A percentile compares a stretch with the other conserved stretches of the same genome.
Evolutionary conservation across 2,329 filamentous ascomycete species (phyloP).

Genomic region (Alternaria conjuncta): DNA sequence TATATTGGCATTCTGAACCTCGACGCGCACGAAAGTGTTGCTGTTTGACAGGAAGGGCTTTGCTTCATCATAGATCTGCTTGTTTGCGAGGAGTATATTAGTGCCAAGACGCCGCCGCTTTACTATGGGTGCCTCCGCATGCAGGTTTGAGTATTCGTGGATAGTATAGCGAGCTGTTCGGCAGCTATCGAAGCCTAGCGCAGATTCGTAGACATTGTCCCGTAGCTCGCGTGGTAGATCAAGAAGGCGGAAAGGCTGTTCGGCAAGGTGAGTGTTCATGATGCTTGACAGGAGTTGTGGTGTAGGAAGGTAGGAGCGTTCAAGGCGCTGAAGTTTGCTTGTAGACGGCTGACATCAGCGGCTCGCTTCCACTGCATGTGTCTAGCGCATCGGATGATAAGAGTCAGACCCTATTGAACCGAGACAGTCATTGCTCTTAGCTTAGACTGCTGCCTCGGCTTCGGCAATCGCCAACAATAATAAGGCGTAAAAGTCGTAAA

Average conservation of each 20-base stretch:
- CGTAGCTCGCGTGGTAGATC: conserved; percentile 1
- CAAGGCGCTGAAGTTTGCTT: not conserved
- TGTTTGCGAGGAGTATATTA: not conserved
- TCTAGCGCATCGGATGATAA: not conserved
- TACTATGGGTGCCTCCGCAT: not conserved
- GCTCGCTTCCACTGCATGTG: not conserved
- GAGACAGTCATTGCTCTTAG: not conserved
- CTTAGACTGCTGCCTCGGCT: not conserved
- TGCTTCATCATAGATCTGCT: not conserved
- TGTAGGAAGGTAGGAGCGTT: not conserved
- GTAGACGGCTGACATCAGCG: not conserved
- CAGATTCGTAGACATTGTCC: not conserved
- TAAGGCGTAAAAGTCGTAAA: not conserved
- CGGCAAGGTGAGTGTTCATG: not conserved
- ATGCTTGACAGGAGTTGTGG: not conserved
- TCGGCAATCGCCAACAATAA: not conserved
- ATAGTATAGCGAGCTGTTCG: not conserved
- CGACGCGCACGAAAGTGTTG: not conserved
- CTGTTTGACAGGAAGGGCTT: not conserved
- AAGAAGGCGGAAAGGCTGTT: not conserved
- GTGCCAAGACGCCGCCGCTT: not conserved
- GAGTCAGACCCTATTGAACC: too few relatives aligned
- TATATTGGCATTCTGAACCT: not conserved
- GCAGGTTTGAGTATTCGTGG: not conserved
- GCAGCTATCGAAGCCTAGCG: not conserved